Evolutionary conservation across 441 rosid species (phyloP).

Genomic region (Adansonia grandidieri): DNA sequence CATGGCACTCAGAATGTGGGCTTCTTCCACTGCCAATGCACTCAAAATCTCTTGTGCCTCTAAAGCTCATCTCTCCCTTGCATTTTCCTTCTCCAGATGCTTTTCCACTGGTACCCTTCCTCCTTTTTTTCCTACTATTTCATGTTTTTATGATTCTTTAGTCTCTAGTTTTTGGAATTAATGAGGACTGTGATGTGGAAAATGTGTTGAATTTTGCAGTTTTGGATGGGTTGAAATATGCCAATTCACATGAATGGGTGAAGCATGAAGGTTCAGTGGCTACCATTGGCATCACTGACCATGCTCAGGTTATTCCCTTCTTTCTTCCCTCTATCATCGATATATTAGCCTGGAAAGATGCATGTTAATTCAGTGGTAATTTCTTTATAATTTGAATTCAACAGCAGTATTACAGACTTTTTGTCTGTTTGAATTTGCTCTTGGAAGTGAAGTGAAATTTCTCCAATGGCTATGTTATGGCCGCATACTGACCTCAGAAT

Average conservation of each 20-base stretch:
- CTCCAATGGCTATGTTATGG: background rate
- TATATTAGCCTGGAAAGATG: background rate
- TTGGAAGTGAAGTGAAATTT: background rate
- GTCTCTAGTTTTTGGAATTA: background rate
- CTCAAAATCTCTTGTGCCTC: slow-evolving; percentile 66
- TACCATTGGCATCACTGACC: slow-evolving; percentile 89
- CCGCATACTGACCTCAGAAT: background rate
- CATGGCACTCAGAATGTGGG: slow-evolving; percentile 96
- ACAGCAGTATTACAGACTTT: too few relatives aligned
- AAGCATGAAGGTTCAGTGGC: slow-evolving; percentile 92
- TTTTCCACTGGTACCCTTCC: slow-evolving; percentile 67
- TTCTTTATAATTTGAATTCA: background rate
- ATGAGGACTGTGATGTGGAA: background rate
- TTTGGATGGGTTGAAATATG: slow-evolving; percentile 92
- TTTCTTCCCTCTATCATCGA: background rate
- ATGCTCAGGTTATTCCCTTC: slow-evolving; percentile 79
- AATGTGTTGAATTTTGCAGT: slow-evolving; percentile 46
- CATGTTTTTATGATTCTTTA: background rate
- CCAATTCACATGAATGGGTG: slow-evolving; percentile 93
- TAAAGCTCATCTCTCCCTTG: slow-evolving; percentile 49
- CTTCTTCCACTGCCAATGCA: slow-evolving; percentile 93
- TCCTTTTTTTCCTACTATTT: background rate
- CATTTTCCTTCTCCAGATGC: slow-evolving; percentile 76
- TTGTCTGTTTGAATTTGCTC: background rate
- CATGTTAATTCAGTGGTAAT: background rate